phyloP scores from a whole-genome alignment of 306 rosid genomes.

The Vigna reflexopilosa region DNA sequence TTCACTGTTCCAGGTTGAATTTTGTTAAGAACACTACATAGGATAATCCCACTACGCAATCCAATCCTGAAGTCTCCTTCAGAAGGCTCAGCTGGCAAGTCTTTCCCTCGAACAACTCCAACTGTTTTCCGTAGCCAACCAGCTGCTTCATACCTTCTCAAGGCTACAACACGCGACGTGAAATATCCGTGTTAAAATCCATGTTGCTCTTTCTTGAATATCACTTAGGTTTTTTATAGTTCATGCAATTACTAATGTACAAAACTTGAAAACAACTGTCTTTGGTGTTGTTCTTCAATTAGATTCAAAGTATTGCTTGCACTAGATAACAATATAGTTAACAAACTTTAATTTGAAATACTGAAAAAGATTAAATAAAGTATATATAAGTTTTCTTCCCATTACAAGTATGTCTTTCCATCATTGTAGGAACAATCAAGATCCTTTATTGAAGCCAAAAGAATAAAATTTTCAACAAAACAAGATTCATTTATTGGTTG shows the following conservation, averaged over 20 bases:
- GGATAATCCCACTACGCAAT: slow-evolving; percentile 88
- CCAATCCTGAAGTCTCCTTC: slow-evolving; percentile 87
- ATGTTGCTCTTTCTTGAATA: not conserved
- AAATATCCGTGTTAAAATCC: not conserved
- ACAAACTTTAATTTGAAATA: not conserved
- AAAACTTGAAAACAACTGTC: too few relatives aligned
- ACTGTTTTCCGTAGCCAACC: slow-evolving; percentile 79
- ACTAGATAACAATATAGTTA: not conserved
- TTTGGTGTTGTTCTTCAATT: too few relatives aligned
- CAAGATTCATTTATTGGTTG: slow-evolving; percentile 1
- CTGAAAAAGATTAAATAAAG: not conserved
- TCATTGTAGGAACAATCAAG: slow-evolving; percentile 2
- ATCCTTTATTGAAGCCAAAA: not conserved
- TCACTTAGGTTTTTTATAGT: not conserved
- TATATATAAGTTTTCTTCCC: not conserved
- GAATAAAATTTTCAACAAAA: not conserved
- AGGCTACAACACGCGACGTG: slow-evolving; percentile 55
- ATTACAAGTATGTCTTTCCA: not conserved
- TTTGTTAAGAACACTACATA: slow-evolving; percentile 85
- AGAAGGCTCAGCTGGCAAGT: slow-evolving; percentile 91
- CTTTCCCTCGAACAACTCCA: slow-evolving; percentile 88
- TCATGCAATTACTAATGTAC: not conserved
- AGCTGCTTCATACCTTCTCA: slow-evolving; percentile 91
- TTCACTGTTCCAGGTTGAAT: slow-evolving; percentile 82
- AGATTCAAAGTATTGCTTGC: not conserved